These are phyloP conservation scores for Maudiozyma serrabonitensis DNA, from an alignment of 805 yeast genomes.

Conservation along the genomic window DNA sequence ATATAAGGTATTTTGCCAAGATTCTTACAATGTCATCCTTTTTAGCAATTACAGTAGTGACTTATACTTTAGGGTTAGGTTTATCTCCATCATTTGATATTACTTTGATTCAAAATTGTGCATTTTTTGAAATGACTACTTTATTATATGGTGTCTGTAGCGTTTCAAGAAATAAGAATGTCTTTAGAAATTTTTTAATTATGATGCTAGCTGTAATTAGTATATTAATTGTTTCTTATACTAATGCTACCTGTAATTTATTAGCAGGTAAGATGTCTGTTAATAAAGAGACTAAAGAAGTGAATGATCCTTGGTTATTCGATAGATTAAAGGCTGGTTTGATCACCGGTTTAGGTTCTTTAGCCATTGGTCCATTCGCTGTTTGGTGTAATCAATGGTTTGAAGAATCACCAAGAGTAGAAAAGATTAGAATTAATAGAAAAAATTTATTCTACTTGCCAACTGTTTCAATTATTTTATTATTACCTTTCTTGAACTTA, in stretches of 20 bases:
- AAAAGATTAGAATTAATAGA: neutral
- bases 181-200: constrained; percentile 19
- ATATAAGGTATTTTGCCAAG: constrained; percentile 7
- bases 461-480: constrained; percentile 11
- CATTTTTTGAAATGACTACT: constrained; percentile 27
- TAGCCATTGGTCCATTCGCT: constrained; percentile 26
- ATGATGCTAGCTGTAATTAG: constrained; percentile 24
- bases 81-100: constrained; percentile 27
- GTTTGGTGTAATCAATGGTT: constrained; percentile 26
- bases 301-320: constrained; percentile 28
- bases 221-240: constrained; percentile 24
- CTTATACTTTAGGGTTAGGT: constrained; percentile 19
- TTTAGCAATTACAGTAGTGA: constrained; percentile 12
- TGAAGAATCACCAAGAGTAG: constrained; percentile 4
- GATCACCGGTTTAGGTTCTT: constrained; percentile 26
- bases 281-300: constrained; percentile 27
- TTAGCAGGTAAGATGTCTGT: constrained; percentile 27
- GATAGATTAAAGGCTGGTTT: constrained; percentile 28
- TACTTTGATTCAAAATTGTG: constrained; percentile 24
- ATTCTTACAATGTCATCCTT: constrained; percentile 14
- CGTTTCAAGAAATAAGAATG: constrained; percentile 17
- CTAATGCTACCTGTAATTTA: constrained; percentile 27
- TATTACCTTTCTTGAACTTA: constrained; percentile 18
- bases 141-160: constrained; percentile 26
- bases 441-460: constrained; percentile 14